These are phyloP conservation scores for Mortierella hygrophila DNA, from an alignment of 192 early-diverging fungal genomes.

Conservation along the genomic window DNA sequence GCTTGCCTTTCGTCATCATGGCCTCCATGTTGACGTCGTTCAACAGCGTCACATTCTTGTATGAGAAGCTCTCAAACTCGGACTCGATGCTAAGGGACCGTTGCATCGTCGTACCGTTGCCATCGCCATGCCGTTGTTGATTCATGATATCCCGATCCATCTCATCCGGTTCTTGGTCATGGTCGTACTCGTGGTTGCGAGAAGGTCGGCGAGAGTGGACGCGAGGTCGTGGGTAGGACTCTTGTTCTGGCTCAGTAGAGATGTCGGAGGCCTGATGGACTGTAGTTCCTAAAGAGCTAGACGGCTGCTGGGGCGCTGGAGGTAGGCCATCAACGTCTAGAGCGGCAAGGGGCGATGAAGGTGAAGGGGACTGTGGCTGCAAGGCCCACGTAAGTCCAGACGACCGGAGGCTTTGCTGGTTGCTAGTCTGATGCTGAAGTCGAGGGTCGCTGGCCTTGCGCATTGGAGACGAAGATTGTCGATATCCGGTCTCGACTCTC, in stretches of 20 bases:
- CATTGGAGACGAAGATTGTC: not conserved
- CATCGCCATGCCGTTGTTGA: constrained; percentile 10
- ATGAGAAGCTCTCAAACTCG: constrained; percentile 73
- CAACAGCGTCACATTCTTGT: constrained; percentile 73
- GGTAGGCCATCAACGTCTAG: not conserved
- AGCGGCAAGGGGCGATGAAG: not conserved
- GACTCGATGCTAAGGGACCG: constrained; percentile 56
- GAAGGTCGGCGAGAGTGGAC: constrained; percentile 25
- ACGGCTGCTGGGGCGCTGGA: not conserved
- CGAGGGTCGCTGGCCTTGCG: constrained; percentile 11
- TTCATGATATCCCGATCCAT: constrained; percentile 22
- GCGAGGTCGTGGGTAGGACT: not conserved
- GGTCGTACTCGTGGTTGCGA: not conserved
- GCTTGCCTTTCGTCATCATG: constrained; percentile 57
- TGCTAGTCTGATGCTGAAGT: not conserved
- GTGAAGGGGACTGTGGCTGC: constrained; percentile 4
- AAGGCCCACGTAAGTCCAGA: constrained; percentile 25
- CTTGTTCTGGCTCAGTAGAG: not conserved
- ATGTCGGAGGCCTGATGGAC: not conserved
- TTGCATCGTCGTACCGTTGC: constrained; percentile 30
- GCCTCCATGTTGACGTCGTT: constrained; percentile 75
- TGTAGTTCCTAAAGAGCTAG: not conserved
- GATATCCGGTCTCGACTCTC: not conserved
- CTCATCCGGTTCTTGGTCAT: not conserved
- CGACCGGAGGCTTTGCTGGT: constrained; percentile 1